These are phyloP conservation scores for Stephanodiscus minutulus DNA, from an alignment of 108 stramenopile species.

Conservation along the genomic window DNA sequence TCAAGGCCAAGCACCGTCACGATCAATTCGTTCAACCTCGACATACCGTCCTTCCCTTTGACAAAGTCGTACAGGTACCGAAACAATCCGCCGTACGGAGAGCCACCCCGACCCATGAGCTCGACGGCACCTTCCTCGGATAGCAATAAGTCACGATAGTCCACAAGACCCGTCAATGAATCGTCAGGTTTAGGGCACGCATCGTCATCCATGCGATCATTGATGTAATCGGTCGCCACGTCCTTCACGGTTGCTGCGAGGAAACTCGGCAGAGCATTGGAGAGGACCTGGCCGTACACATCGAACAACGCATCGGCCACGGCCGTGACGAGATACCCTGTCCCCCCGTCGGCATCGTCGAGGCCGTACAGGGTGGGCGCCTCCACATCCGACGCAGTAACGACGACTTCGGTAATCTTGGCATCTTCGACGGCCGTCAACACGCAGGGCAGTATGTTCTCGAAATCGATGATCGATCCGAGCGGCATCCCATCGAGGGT, in stretches of 20 bases:
- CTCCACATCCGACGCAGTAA: conserved; percentile 13
- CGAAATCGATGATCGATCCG: conserved; percentile 52
- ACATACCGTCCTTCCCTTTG: conserved; percentile 40
- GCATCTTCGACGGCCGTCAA: conserved; percentile 49
- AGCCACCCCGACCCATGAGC: conserved; percentile 42
- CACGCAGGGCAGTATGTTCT: conserved; percentile 61
- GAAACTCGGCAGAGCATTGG: conserved; percentile 39
- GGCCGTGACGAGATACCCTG: conserved; percentile 13
- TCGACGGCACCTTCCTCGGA: conserved; percentile 20
- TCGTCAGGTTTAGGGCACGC: conserved; percentile 13
- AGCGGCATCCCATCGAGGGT: conserved; percentile 38
- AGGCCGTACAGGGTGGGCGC: conserved; percentile 24
- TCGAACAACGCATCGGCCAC: conserved; percentile 28
- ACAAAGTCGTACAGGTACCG: conserved; percentile 36
- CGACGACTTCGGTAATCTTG: conserved; percentile 51
- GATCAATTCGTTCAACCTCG: conserved; percentile 53
- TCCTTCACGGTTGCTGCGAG: conserved; percentile 17
- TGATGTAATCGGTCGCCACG: conserved; percentile 21
- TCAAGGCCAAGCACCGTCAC: conserved; percentile 36
- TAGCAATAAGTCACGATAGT: conserved; percentile 65
- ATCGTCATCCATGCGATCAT: conserved; percentile 6
- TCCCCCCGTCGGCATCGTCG: conserved; percentile 17
- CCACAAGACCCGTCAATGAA: conserved; percentile 34
- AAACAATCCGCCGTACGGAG: conserved; percentile 61
- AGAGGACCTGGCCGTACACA: conserved; percentile 32